Base-by-base conservation (phyloP, 805 yeast genomes). In the Monosporozyma siamensis region DNA sequence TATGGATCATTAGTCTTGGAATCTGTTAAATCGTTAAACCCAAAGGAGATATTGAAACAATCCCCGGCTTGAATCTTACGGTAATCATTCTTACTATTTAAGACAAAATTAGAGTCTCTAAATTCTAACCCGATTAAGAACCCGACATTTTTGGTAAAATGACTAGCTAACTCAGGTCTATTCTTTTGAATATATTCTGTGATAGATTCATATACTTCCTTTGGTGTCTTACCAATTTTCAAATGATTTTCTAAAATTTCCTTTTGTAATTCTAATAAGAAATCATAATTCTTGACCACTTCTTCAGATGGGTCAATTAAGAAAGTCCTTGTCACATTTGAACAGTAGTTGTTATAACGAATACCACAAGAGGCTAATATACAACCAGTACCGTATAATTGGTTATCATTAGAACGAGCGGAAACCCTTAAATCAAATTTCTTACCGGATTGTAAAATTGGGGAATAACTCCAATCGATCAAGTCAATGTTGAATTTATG, bases 381-480 rank as follows among this genome's bases (percentile, higher is more conserved):
- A 27, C 84, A 87, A 20, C 95, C 90, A 12, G 75, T 75, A 7
- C 85, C 82, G 39, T 74, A 72, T 40, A 82, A 67, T 50, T 74
- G 75, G 36, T 76, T 75, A 46, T 77, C 73, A 41, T 77, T 75
- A 1, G 95, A 81, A 44, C 79, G 76, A 1, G 95, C 95, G 44
- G 90, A 79, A 34, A 94, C 89, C 54, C 74, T 80, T 56, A 89
- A 69, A 61, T 88, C 95, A 56, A 79, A 89, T 43, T 78, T 77
- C 27, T 86, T 87, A 42, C 95, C 95, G 52, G 94, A 82, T 66
- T 87, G 95, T 41, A 88, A 74, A 41, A 88, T 84, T 23, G 97
- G 97, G 43, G 88, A 78, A 62, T 85, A 87, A 50, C 95, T 84
- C 96, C 97, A 90, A 60, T 90, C 97, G 17, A 90, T 66, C 48